A percentile compares a stretch with the other conserved stretches of the same genome.
phyloP scores from a whole-genome alignment of 2,329 filamentous ascomycete genomes.

The Knufia fluminis region DNA sequence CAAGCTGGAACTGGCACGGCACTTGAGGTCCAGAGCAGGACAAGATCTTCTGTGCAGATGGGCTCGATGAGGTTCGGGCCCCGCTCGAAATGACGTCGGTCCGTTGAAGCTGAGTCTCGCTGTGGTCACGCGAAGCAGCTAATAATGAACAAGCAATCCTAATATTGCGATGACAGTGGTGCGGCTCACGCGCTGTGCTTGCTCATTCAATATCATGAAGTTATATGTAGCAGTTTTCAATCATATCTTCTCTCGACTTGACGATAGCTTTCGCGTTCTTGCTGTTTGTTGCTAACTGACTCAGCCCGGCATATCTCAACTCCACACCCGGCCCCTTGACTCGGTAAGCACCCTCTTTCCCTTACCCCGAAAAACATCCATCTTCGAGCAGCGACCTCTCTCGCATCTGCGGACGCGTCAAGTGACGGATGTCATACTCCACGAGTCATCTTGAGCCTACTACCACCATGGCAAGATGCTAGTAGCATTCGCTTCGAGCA shows the following conservation, averaged over 20 bases:
- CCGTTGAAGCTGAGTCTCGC: background rate
- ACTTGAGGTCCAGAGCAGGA: background rate
- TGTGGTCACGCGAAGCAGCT: background rate
- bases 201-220: background rate
- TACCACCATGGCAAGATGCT: background rate
- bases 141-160: background rate
- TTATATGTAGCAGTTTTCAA: background rate
- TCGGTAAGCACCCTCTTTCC: conserved; percentile 14
- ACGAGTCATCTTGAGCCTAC: background rate
- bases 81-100: conserved; percentile 9
- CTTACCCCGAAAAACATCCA: conserved; percentile 19
- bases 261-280: too few relatives aligned
- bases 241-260: background rate
- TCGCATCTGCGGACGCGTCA: background rate
- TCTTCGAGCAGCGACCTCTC: background rate
- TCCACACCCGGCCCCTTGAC: background rate
- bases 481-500: background rate
- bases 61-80: too few relatives aligned
- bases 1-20: background rate
- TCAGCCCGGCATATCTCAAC: background rate
- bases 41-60: background rate
- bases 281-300: too few relatives aligned
- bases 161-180: background rate
- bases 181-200: background rate
- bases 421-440: background rate